Evolutionary conservation across 208 protist species (phyloP).

Genomic region (Trypanosoma brucei): DNA sequence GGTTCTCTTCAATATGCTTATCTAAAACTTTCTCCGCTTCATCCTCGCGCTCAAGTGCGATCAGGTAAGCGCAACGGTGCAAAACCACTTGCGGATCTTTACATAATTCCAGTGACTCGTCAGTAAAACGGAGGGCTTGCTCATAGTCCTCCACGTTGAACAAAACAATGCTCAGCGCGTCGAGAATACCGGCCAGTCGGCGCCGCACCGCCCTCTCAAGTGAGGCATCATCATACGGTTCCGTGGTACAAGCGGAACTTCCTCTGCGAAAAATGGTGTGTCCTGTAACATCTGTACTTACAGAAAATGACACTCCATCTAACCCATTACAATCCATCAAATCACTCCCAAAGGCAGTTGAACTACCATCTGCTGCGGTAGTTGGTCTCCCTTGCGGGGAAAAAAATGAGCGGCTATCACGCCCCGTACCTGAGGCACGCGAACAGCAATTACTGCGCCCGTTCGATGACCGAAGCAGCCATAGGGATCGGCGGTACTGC

Average conservation of each 20-base stretch:
- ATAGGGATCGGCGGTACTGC: slow-evolving; percentile 75
- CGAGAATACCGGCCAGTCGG: slow-evolving; percentile 70
- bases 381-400: too few species aligned
- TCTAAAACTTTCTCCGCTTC: slow-evolving; percentile 71
- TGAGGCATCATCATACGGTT: too few species aligned
- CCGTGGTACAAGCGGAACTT: neutral
- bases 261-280: neutral
- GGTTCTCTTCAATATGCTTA: slow-evolving; percentile 38
- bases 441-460: neutral
- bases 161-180: slow-evolving; percentile 69
- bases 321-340: too few species aligned
- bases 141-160: slow-evolving; percentile 62
- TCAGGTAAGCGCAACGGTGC: slow-evolving; percentile 74
- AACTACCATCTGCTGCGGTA: too few species aligned
- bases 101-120: slow-evolving; percentile 59
- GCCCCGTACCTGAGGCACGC: too few species aligned
- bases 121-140: slow-evolving; percentile 73
- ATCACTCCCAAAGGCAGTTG: too few species aligned
- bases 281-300: too few species aligned
- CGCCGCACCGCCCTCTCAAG: slow-evolving; percentile 30
- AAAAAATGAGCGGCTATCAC: too few species aligned
- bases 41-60: slow-evolving; percentile 73
- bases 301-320: too few species aligned
- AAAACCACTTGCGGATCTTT: slow-evolving; percentile 47
- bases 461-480: slow-evolving; percentile 34